Evolutionary conservation across 805 yeast genomes (phyloP), one percentile per base, ranked within the genome.

Genomic region (Myxozyma udenii): DNA sequence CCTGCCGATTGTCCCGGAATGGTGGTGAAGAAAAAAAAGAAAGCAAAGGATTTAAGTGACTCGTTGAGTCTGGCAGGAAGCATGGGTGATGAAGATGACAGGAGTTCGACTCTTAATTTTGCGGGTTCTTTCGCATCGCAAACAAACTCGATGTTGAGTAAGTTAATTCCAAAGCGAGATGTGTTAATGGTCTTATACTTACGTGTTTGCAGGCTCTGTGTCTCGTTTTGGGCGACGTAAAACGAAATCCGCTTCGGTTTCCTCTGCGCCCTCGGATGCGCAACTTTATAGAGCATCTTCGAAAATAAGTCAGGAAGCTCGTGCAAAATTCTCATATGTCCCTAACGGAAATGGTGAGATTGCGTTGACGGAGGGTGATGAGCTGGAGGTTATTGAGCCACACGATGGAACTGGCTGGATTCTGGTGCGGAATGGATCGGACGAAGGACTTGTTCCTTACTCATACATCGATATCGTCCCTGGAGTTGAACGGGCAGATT

Each of bases 361-460:
- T 0, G 67, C 79, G 1, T 71, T 90, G 0, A 47, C 63, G 4
- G 76, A 78, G 0, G 89, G 90, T 9, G 95, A 85, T 26, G 62
- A 66, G 1, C 69, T 90, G 37, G 70, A 71, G 3, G 75, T 91
- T 3, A 48, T 83, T 0, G 81, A 78, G 44, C 71, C 71, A 1
- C 98, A 93, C 65, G 90, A 87, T 57, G 97, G 96, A 0, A 81
- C 87, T 16, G 98, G 98, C 0, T 91, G 98, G 98, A 85, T 95
- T 1, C 69, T 72, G 60, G 80, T 89, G 7, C 72, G 74, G n/a
- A 64, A 66, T 21, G 77, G 77, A 3, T 80, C 79, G 0, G 66
- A 67, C 7, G 71, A 70, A 38, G 98, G 98, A 0, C 73, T 90
- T 36, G 96, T 90, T 3, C 98, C 98, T 1, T 81, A 95, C 0